Conservation (phyloP, 2,329 filamentous ascomycete genomes). For the Zasmidium angulare region DNA sequence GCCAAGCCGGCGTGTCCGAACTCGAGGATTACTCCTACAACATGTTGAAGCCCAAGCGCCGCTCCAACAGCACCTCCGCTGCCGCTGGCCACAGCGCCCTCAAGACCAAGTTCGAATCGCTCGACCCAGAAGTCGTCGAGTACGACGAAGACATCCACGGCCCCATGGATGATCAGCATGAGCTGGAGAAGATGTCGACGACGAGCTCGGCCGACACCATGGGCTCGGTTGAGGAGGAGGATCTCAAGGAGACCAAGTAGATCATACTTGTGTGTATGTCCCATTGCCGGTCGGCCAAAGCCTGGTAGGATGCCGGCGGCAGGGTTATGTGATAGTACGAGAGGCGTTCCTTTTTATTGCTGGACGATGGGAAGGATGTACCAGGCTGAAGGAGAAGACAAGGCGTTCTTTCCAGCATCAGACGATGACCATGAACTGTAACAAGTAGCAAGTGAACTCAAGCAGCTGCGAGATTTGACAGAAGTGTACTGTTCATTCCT, state of each 20-base stretch:
- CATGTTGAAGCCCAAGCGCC: conserved; percentile 81
- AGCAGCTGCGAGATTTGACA: neutral
- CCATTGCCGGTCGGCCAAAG: conserved; percentile 5
- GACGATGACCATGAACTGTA: conserved; percentile 5
- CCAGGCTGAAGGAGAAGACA: neutral
- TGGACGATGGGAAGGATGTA: neutral
- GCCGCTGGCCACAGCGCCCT: conserved; percentile 71
- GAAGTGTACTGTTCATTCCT: no score
- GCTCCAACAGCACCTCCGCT: conserved; percentile 83
- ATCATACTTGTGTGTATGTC: neutral
- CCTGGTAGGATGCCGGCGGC: conserved; percentile 4
- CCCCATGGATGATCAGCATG: conserved; percentile 53
- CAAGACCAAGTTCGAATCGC: conserved; percentile 94
- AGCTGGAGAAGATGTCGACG: conserved; percentile 51
- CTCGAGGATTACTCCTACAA: conserved; percentile 80
- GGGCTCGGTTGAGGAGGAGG: conserved; percentile 60
- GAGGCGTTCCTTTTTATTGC: neutral
- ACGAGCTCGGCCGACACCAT: conserved; percentile 52
- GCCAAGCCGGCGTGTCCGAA: conserved; percentile 73
- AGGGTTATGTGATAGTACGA: neutral
- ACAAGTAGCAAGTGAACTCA: conserved; percentile 1
- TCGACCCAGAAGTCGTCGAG: conserved; percentile 89
- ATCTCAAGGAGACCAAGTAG: conserved; percentile 16
- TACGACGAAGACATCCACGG: conserved; percentile 71
- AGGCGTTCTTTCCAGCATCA: neutral